Evolutionary conservation across 192 early-diverging fungal species (phyloP).

Genomic region (Jimgerdemannia lactiflua): DNA sequence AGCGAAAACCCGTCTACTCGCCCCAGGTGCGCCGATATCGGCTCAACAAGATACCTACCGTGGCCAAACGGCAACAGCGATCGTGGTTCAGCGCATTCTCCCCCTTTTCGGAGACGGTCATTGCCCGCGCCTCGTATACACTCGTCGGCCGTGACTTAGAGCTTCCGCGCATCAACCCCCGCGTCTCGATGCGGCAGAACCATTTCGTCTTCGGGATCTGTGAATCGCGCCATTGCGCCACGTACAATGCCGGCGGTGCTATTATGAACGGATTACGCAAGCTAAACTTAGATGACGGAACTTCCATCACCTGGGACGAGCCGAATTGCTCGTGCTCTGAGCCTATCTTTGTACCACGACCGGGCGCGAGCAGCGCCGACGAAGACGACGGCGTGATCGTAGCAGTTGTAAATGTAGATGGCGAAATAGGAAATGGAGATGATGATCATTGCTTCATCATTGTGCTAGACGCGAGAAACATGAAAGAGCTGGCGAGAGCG

Average conservation of each 20-base stretch:
- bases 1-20: constrained; percentile 18
- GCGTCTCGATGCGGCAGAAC: constrained; percentile 20
- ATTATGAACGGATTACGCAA: constrained; percentile 35
- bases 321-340: constrained; percentile 32
- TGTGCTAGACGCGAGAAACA: constrained; percentile 26
- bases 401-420: constrained; percentile 23
- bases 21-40: constrained; percentile 28
- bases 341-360: constrained; percentile 32
- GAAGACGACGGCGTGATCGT: constrained; percentile 36
- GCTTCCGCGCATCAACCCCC: constrained; percentile 32
- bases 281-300: constrained; percentile 23
- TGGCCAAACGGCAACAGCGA: background rate
- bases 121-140: constrained; percentile 16
- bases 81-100: background rate
- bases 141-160: constrained; percentile 30
- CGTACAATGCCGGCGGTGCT: constrained; percentile 24
- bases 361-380: constrained; percentile 20
- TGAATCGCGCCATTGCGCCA: constrained; percentile 19
- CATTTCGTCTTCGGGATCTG: constrained; percentile 33
- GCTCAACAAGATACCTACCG: constrained; percentile 20
- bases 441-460: constrained; percentile 24
- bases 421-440: background rate
- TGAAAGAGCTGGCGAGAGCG: constrained; percentile 23
- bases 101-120: background rate
- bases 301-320: constrained; percentile 25